Evolutionary conservation across 495 filamentous ascomycete genomes (phyloP), one percentile per base, ranked within the genome.

Genomic region (Hypoxylon intermedium): DNA sequence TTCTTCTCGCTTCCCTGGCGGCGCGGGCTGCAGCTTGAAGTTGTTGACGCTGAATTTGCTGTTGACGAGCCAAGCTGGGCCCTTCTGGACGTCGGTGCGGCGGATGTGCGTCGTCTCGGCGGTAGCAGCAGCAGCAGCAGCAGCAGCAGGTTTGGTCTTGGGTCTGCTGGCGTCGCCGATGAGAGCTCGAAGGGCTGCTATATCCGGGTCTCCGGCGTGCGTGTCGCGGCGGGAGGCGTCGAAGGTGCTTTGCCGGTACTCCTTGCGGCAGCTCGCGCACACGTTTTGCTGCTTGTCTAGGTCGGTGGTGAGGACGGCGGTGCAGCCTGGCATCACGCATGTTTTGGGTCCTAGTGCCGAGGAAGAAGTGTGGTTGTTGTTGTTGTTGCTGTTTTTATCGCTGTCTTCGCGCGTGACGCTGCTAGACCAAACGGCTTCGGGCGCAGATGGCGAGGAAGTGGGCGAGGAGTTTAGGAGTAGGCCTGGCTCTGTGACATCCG

Each of bases 341-440:
- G 76, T 82, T 13, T 79, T 74, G 53, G 76, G 71, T 16, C 74
- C 67, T n/a, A 75, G 78, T 49, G 73, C 73, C 23, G 72, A 80
- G 45, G 74, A 53, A n/a, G 28, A 5, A 18, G 7, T 9, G 16
- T n/a, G n/a, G 19, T 34, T 15, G 38, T 19, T 37, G 26, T 37
- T 24, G 48, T 33, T 7, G 38, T 42, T 6, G 11, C 24, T 26
- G 7, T 7, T 26, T 26, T 7, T 26, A 7, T 26, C 24, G 24
- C 24, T 26, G 24, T 26, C 24, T 26, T 26, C 24, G 3, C 3
- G 3, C 3, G 24, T 26, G 7, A 3, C 24, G 7, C 24, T 26
- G 24, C 7, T 26, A 7, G 24, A n/a, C n/a, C n/a, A n/a, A n/a
- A n/a, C n/a, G n/a, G n/a, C n/a, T 12, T 28, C 9, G 31, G 34